phyloP scores from a whole-genome alignment of 108 stramenopile species.

The Schizochytrium sp. region DNA sequence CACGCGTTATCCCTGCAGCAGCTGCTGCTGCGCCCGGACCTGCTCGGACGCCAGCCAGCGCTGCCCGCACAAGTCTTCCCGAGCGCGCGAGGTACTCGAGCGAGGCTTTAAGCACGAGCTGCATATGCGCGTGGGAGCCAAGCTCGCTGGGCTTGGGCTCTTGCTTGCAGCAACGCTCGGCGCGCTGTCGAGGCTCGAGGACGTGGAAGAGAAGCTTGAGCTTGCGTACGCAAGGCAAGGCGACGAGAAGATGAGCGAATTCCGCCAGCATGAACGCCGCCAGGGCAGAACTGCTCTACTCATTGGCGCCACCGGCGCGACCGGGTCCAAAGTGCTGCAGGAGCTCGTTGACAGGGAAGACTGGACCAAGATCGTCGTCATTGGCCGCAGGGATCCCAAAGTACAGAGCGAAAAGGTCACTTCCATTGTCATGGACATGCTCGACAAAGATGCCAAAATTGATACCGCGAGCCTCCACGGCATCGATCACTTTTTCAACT shows the following conservation, averaged over 20 bases:
- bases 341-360: background rate
- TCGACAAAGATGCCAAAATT: background rate
- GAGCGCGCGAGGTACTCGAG: too few relatives aligned
- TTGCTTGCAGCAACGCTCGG: too few relatives aligned
- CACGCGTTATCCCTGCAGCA: too few relatives aligned
- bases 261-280: background rate
- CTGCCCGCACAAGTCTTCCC: too few relatives aligned
- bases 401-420: background rate
- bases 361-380: background rate
- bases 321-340: background rate
- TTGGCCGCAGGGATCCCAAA: background rate
- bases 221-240: background rate
- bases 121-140: too few relatives aligned
- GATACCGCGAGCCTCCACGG: background rate
- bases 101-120: too few relatives aligned
- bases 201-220: background rate
- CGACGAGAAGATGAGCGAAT: background rate
- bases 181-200: background rate
- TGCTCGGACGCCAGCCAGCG: too few relatives aligned
- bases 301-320: constrained; percentile 1
- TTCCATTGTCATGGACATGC: background rate
- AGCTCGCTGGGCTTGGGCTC: background rate
- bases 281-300: background rate
- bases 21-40: too few relatives aligned
- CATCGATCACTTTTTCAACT: background rate